Percentiles rank a stretch among this genome's conserved stretches.
phyloP scores from a whole-genome alignment of 2,329 filamentous ascomycete species.

The Fusarium hostae region DNA sequence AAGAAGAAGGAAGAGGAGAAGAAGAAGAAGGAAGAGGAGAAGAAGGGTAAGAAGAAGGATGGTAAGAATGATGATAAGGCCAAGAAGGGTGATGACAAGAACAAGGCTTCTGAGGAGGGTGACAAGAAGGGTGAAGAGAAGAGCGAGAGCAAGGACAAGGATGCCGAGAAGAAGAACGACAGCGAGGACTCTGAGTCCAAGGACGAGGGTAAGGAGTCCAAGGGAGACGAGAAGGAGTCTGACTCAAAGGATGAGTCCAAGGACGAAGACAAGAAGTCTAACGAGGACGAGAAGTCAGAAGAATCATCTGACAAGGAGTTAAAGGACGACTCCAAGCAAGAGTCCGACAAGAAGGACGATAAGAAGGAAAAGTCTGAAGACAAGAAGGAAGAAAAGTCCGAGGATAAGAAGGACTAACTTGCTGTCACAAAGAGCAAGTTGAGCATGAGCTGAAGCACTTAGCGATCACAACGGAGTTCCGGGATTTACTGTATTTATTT shows the following conservation, averaged over 20 bases:
- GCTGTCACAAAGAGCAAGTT: neutral
- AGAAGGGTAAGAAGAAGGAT: constrained; percentile 46
- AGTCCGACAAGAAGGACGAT: constrained; percentile 17
- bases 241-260: constrained; percentile 29
- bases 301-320: constrained; percentile 19
- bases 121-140: constrained; percentile 40
- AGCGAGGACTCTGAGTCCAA: constrained; percentile 24
- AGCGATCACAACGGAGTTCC: constrained; percentile 26
- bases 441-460: constrained; percentile 9
- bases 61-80: constrained; percentile 37
- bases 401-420: constrained; percentile 22
- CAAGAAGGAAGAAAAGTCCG: constrained; percentile 3
- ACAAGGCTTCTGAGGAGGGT: constrained; percentile 20
- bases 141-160: constrained; percentile 32
- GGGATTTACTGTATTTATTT: neutral
- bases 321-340: constrained; percentile 40
- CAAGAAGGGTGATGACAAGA: constrained; percentile 38
- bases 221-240: constrained; percentile 17
- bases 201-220: constrained; percentile 32
- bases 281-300: constrained; percentile 13
- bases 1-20: constrained; percentile 51
- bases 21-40: constrained; percentile 45
- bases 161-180: constrained; percentile 21
- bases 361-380: constrained; percentile 9
- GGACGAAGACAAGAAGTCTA: constrained; percentile 15